Conservation (phyloP, 2,329 filamentous ascomycete species). For the Aspergillus persii region DNA sequence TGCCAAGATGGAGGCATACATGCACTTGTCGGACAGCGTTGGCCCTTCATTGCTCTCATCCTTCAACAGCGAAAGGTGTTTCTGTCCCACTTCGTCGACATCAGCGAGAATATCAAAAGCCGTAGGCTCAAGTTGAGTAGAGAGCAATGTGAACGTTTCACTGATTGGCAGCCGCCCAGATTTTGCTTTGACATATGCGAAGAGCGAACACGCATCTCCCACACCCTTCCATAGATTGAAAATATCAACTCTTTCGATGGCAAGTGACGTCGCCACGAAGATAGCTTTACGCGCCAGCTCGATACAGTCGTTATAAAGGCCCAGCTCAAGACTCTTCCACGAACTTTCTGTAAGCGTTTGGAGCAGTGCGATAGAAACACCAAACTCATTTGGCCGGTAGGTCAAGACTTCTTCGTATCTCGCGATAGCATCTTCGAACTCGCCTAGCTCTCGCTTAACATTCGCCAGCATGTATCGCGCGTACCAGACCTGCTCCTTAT, state of each 20-base stretch:
- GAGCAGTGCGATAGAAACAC: slow-evolving; percentile 80
- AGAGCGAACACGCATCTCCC: slow-evolving; percentile 83
- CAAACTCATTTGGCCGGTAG: slow-evolving; percentile 70
- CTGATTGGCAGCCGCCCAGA: slow-evolving; percentile 61
- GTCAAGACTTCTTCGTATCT: slow-evolving; percentile 73
- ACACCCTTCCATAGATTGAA: slow-evolving; percentile 97
- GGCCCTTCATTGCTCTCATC: slow-evolving; percentile 26
- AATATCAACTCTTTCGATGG: slow-evolving; percentile 61
- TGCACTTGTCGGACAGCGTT: slow-evolving; percentile 50
- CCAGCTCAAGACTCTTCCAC: slow-evolving; percentile 72
- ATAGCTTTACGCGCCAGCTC: slow-evolving; percentile 69
- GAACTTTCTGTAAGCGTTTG: slow-evolving; percentile 85
- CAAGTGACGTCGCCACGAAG: slow-evolving; percentile 62
- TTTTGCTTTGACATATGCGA: slow-evolving; percentile 72
- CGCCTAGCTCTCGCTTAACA: slow-evolving; percentile 86
- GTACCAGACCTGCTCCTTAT: slow-evolving; percentile 79
- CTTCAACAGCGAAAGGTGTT: slow-evolving; percentile 35
- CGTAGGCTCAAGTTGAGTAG: slow-evolving; percentile 47
- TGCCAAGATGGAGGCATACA: slow-evolving; percentile 74
- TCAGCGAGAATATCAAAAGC: slow-evolving; percentile 64
- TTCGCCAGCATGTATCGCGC: slow-evolving; percentile 96
- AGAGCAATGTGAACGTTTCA: slow-evolving; percentile 58
- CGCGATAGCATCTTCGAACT: slow-evolving; percentile 76
- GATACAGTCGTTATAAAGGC: slow-evolving; percentile 79
- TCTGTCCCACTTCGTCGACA: slow-evolving; percentile 62